Conservation (phyloP, 768 basidiomycete species). For the Psilocybe subaeruginosa region DNA sequence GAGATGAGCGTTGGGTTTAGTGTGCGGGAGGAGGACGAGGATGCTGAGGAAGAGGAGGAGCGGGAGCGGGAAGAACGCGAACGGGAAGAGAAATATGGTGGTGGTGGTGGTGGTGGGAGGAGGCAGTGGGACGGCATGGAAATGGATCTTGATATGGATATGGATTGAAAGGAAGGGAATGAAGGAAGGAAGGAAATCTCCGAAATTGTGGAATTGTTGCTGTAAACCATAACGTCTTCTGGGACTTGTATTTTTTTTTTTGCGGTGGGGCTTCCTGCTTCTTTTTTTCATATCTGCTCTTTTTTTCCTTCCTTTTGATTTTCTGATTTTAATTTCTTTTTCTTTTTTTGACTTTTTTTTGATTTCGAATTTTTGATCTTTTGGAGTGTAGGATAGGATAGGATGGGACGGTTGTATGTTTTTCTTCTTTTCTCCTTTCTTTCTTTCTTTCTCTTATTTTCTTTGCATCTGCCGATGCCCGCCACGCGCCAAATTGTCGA, state of each 20-base stretch:
- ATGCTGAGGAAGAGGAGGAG: slow-evolving; percentile 39
- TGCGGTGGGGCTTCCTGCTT: background rate
- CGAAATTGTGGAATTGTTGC: background rate
- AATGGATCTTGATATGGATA: slow-evolving; percentile 65
- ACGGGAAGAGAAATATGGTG: slow-evolving; percentile 26
- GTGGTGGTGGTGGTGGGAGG: slow-evolving; percentile 13
- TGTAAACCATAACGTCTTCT: background rate
- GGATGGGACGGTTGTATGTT: background rate
- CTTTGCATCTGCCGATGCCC: background rate
- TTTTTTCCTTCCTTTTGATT: background rate
- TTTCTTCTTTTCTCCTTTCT: slow-evolving; percentile 2
- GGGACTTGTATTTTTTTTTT: slow-evolving; percentile 4
- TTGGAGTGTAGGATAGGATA: background rate
- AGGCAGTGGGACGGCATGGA: slow-evolving; percentile 42
- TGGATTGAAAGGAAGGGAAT: slow-evolving; percentile 7
- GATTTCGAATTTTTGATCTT: background rate
- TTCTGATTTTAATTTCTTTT: background rate
- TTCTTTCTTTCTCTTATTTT: slow-evolving; percentile 1
- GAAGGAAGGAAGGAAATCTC: background rate
- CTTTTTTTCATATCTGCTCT: background rate
- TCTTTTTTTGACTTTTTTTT: background rate
- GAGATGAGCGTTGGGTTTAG: slow-evolving; percentile 44
- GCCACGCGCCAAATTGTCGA: background rate
- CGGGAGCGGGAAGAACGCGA: slow-evolving; percentile 31
- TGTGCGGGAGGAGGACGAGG: slow-evolving; percentile 52